Conservation (phyloP, 1,284 basidiomycete species). For the Apiotrichum laibachii region DNA sequence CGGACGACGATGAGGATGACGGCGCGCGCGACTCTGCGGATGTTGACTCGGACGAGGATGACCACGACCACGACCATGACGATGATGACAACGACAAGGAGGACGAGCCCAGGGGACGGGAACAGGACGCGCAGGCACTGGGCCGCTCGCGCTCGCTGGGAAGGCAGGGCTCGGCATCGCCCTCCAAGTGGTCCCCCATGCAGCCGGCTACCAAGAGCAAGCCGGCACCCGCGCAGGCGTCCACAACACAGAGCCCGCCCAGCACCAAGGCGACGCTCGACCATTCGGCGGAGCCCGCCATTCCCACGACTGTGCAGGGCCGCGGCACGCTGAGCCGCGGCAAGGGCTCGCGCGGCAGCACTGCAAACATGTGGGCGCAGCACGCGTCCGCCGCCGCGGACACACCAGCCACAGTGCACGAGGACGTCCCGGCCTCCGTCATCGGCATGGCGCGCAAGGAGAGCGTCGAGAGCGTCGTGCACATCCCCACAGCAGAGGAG, state of each 20-base stretch:
- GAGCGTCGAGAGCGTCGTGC: slow-evolving; percentile 20
- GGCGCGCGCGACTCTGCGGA: slow-evolving; percentile 1
- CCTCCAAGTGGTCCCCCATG: slow-evolving; percentile 19
- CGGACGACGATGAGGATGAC: slow-evolving; percentile 21
- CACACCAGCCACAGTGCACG: background rate
- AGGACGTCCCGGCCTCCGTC: background rate
- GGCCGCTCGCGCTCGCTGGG: slow-evolving; percentile 10
- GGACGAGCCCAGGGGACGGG: slow-evolving; percentile 6
- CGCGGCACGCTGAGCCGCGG: slow-evolving; percentile 21
- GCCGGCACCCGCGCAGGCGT: slow-evolving; percentile 19
- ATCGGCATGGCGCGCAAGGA: slow-evolving; percentile 22
- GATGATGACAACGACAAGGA: slow-evolving; percentile 11
- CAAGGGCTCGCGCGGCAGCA: slow-evolving; percentile 18
- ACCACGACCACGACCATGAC: slow-evolving; percentile 16
- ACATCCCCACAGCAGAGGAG: slow-evolving; percentile 8
- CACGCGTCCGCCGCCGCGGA: background rate
- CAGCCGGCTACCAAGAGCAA: slow-evolving; percentile 22
- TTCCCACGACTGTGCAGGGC: slow-evolving; percentile 9
- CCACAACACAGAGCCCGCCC: slow-evolving; percentile 15
- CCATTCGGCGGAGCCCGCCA: slow-evolving; percentile 2
- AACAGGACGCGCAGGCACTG: slow-evolving; percentile 1
- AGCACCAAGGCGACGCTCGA: slow-evolving; percentile 15
- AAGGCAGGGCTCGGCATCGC: slow-evolving; percentile 7
- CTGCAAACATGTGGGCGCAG: slow-evolving; percentile 6
- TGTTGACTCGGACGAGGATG: slow-evolving; percentile 7